Percentiles rank a stretch among this genome's conserved stretches.
Evolutionary conservation across 2,329 filamentous ascomycete species (phyloP).

Genomic region (Pseudovirgaria hyperparasitica): DNA sequence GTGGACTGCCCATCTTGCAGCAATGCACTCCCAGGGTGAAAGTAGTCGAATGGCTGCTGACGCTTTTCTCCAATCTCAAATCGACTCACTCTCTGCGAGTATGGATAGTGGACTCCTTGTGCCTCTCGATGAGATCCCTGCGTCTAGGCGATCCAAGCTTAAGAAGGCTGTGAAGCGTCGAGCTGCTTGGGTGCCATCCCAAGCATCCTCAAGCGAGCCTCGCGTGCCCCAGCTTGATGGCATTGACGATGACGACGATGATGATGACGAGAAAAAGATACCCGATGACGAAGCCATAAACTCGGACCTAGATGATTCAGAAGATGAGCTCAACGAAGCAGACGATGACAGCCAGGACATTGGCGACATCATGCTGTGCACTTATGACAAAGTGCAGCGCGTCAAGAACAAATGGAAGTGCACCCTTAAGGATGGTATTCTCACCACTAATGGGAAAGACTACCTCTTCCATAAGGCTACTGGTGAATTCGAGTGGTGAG

Average conservation of each 20-base stretch:
- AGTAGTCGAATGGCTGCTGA: conserved; percentile 44
- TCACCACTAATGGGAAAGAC: conserved; percentile 89
- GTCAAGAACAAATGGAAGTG: conserved; percentile 99
- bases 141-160: too few species aligned
- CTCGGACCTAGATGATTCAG: conserved; percentile 89
- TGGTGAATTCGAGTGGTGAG: conserved; percentile 94
- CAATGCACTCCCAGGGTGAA: conserved; percentile 41
- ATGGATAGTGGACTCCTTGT: conserved; percentile 71
- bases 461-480: conserved; percentile 97
- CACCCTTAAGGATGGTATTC: conserved; percentile 87
- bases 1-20: conserved; percentile 45
- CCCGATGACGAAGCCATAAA: conserved; percentile 92
- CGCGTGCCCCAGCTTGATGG: conserved; percentile 40
- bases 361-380: conserved; percentile 92
- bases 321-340: conserved; percentile 69
- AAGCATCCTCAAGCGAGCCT: conserved; percentile 7
- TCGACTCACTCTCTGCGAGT: conserved; percentile 50
- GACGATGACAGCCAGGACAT: conserved; percentile 77
- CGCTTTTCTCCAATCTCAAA: conserved; percentile 53
- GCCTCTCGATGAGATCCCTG: conserved; percentile 47
- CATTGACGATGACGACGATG: conserved; percentile 42
- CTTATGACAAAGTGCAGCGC: conserved; percentile 97
- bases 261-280: conserved; percentile 41
- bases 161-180: too few species aligned
- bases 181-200: conserved; percentile 12